phyloP scores from a whole-genome alignment of 23 red algal genomes.

The Porphyridium purpureum region DNA sequence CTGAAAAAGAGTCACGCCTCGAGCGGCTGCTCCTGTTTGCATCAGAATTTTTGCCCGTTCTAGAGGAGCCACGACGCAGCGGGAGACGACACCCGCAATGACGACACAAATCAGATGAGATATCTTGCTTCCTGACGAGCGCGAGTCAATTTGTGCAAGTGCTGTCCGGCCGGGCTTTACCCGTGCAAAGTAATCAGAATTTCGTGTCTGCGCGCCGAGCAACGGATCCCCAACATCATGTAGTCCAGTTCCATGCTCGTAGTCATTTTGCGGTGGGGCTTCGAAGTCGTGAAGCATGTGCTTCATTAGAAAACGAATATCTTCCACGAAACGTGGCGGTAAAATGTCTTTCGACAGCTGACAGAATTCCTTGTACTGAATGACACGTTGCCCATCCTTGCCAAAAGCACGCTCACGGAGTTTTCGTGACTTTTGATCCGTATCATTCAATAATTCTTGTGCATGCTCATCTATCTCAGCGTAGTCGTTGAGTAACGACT shows the following conservation, averaged over 20 bases:
- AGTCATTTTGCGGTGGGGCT: neutral
- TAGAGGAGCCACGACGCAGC: slow-evolving; percentile 73
- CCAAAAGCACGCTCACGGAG: slow-evolving; percentile 18
- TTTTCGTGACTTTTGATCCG: neutral
- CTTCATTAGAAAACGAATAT: slow-evolving; percentile 34
- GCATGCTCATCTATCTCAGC: slow-evolving; percentile 28
- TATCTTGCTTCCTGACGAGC: too few species aligned
- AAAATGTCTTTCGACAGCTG: slow-evolving; percentile 39
- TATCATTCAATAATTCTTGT: slow-evolving; percentile 5
- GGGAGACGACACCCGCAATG: slow-evolving; percentile 35
- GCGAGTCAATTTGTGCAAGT: too few species aligned
- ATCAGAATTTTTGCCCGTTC: slow-evolving; percentile 88
- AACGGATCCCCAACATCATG: too few species aligned
- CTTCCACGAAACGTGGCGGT: slow-evolving; percentile 45
- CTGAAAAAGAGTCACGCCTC: neutral
- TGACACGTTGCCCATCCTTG: slow-evolving; percentile 32
- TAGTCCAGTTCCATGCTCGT: too few species aligned
- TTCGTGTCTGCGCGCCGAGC: too few species aligned
- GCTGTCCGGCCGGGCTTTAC: too few species aligned
- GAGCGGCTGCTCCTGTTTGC: slow-evolving; percentile 6
- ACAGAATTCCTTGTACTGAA: slow-evolving; percentile 61
- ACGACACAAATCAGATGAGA: slow-evolving; percentile 36
- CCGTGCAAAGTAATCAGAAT: too few species aligned
- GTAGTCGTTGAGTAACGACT: slow-evolving; percentile 55
- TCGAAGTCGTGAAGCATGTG: slow-evolving; percentile 59